A percentile compares a stretch with the other conserved stretches of the same genome.
Conservation (phyloP, 345 rosid genomes). For the Eucalyptus virginea region DNA sequence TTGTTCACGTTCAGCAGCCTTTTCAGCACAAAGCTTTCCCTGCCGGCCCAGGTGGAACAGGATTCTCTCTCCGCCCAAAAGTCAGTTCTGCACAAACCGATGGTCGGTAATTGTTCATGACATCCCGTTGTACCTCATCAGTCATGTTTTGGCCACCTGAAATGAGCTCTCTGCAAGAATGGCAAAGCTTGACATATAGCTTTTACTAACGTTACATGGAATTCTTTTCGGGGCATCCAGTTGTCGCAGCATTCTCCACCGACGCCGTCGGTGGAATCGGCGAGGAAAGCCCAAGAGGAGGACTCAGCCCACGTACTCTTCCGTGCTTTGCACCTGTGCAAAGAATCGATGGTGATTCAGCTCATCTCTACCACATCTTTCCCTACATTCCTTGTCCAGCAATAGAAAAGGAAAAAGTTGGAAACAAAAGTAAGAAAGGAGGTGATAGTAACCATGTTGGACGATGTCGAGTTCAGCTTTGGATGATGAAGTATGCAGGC, state of each 20-base stretch:
- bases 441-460: background rate
- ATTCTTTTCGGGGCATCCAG: too few relatives aligned
- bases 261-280: slow-evolving; percentile 18
- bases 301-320: slow-evolving; percentile 34
- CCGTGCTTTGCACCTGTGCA: slow-evolving; percentile 42
- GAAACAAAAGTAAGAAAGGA: background rate
- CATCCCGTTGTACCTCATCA: background rate
- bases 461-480: too few relatives aligned
- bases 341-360: slow-evolving; percentile 27
- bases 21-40: slow-evolving; percentile 22
- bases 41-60: slow-evolving; percentile 32
- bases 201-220: background rate
- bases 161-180: too few relatives aligned
- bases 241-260: slow-evolving; percentile 13
- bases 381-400: background rate
- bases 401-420: background rate
- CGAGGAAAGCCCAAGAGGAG: slow-evolving; percentile 33
- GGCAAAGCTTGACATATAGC: background rate
- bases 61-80: background rate
- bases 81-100: background rate
- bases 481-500: too few relatives aligned
- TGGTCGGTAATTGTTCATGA: background rate
- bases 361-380: background rate
- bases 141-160: too few relatives aligned
- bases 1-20: slow-evolving; percentile 49